Evolutionary conservation across 2,329 filamentous ascomycete genomes (phyloP).

Genomic region (Sporothrix brasiliensis): DNA sequence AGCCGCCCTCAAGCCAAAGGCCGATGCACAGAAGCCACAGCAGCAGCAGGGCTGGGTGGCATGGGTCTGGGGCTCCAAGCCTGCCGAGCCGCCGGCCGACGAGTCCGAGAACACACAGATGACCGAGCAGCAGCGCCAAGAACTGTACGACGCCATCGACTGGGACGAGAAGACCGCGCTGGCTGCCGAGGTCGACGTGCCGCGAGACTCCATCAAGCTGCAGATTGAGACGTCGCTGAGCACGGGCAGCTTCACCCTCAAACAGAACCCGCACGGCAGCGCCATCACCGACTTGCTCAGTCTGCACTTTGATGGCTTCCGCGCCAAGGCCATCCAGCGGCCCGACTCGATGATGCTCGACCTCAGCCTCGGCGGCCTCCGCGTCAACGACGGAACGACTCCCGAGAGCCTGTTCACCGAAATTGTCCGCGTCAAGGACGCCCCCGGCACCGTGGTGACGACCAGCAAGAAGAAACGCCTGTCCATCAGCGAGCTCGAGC

Average conservation of each 20-base stretch:
- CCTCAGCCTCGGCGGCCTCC: conserved; percentile 85
- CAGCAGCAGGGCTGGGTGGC: conserved; percentile 86
- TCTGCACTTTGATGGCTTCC: conserved; percentile 92
- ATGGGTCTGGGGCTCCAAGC: conserved; percentile 88
- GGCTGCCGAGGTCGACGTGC: conserved; percentile 83
- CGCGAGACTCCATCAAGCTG: conserved; percentile 88
- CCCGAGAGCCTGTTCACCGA: conserved; percentile 88
- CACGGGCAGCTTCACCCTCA: conserved; percentile 93
- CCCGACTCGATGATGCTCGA: conserved; percentile 90
- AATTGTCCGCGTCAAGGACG: conserved; percentile 94
- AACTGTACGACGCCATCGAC: conserved; percentile 95
- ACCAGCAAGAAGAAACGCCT: conserved; percentile 52
- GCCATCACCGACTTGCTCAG: conserved; percentile 76
- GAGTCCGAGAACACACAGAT: conserved; percentile 80
- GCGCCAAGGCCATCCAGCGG: conserved; percentile 83
- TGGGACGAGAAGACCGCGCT: conserved; percentile 96
- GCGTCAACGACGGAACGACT: conserved; percentile 94
- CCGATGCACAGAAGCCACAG: conserved; percentile 49
- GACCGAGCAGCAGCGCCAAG: conserved; percentile 92
- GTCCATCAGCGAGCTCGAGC: conserved; percentile 58
- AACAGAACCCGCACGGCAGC: conserved; percentile 78
- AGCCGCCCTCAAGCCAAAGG: conserved; percentile 81
- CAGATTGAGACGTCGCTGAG: conserved; percentile 91
- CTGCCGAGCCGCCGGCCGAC: conserved; percentile 57
- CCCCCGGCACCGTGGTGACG: conserved; percentile 49